Percentiles rank a stretch among this genome's conserved stretches.
Conservation (phyloP, 176 grass and related monocot genomes). For the sorghum (Sorghum bicolor) region DNA sequence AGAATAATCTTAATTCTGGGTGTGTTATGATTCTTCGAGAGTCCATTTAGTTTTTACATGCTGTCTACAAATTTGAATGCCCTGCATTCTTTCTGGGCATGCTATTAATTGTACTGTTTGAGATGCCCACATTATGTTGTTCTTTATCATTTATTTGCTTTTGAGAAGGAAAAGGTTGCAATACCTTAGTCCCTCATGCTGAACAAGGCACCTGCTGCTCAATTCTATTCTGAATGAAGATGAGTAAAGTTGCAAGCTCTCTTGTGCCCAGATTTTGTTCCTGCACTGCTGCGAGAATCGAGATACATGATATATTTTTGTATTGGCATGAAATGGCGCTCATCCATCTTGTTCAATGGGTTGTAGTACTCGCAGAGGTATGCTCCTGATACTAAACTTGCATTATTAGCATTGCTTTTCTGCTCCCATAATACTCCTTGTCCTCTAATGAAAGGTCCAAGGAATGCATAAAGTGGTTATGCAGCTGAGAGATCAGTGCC, state of each 20-base stretch:
- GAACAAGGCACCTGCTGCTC: conserved; percentile 28
- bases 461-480: conserved; percentile 37
- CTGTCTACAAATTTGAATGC: neutral
- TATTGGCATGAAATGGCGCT: neutral
- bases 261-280: conserved; percentile 26
- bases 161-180: neutral
- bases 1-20: conserved; percentile 27
- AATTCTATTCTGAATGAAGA: conserved; percentile 30
- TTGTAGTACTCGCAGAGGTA: neutral
- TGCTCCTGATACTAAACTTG: conserved; percentile 36
- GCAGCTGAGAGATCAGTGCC: neutral
- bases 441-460: neutral
- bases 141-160: neutral
- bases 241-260: conserved; percentile 10
- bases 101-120: neutral
- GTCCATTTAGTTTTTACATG: neutral
- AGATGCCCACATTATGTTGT: neutral
- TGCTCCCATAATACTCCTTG: neutral
- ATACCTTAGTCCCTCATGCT: neutral
- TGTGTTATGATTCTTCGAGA: conserved; percentile 21
- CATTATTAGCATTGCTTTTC: conserved; percentile 29
- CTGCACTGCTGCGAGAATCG: neutral
- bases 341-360: neutral
- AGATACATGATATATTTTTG: neutral
- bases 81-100: neutral